Conservation (phyloP, 1,284 basidiomycete genomes). For the Irpex rosettiformis region DNA sequence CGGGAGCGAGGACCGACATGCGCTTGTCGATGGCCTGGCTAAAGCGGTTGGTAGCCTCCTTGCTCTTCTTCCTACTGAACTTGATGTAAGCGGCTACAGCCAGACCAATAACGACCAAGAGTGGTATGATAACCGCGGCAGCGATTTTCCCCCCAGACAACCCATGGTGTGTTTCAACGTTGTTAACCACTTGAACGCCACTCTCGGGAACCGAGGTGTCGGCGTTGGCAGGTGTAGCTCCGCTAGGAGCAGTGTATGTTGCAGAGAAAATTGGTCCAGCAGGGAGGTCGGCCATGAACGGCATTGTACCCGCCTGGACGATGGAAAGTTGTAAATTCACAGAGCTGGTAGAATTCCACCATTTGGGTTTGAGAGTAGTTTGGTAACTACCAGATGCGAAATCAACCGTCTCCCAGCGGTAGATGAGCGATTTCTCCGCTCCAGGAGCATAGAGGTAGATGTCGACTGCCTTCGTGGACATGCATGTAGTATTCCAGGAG, state of each 20-base stretch:
- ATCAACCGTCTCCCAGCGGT: constrained; percentile 61
- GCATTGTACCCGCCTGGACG: constrained; percentile 48
- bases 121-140: constrained; percentile 30
- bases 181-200: constrained; percentile 30
- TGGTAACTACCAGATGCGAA: constrained; percentile 54
- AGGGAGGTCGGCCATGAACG: constrained; percentile 55
- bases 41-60: constrained; percentile 14
- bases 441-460: constrained; percentile 71
- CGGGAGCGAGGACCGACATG: constrained; percentile 75
- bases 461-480: constrained; percentile 51
- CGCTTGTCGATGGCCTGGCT: constrained; percentile 63
- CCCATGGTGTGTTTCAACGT: constrained; percentile 30
- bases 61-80: constrained; percentile 13
- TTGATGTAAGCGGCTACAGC: constrained; percentile 15
- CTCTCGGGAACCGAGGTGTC: constrained; percentile 12
- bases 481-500: constrained; percentile 68
- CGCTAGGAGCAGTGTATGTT: constrained; percentile 47
- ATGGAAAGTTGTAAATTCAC: constrained; percentile 66
- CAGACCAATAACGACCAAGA: constrained; percentile 16
- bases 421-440: constrained; percentile 44
- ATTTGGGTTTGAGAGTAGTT: constrained; percentile 57
- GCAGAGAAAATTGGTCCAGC: constrained; percentile 75
- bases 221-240: constrained; percentile 20
- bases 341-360: constrained; percentile 71
- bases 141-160: constrained; percentile 66